Conservation (phyloP, 2,329 filamentous ascomycete species). For the Aurifilum marmelostoma region DNA sequence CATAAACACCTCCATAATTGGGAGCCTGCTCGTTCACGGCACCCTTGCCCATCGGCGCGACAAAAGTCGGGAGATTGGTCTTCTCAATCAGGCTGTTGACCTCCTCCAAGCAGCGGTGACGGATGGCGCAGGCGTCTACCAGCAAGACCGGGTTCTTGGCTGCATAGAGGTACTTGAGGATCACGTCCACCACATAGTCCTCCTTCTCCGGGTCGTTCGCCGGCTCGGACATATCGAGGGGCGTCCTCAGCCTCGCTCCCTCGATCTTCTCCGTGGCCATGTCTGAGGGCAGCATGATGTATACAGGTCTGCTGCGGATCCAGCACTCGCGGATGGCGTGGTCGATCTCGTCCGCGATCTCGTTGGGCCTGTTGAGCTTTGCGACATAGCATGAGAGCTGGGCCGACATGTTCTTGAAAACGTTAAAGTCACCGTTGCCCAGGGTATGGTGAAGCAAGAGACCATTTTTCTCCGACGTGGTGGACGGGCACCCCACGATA, state of each 20-base stretch:
- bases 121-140: conserved; percentile 81
- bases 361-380: conserved; percentile 69
- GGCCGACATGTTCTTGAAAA: conserved; percentile 78
- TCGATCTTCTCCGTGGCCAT: conserved; percentile 78
- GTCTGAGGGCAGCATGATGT: conserved; percentile 81
- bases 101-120: conserved; percentile 73
- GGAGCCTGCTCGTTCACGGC: conserved; percentile 75
- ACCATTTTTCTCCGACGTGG: conserved; percentile 50
- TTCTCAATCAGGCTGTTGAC: conserved; percentile 73
- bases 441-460: conserved; percentile 69
- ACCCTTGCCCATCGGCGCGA: conserved; percentile 90
- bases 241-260: conserved; percentile 69
- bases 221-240: conserved; percentile 68
- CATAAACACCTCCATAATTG: conserved; percentile 85
- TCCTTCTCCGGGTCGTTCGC: conserved; percentile 72
- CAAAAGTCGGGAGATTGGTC: conserved; percentile 77
- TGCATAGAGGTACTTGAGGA: conserved; percentile 71
- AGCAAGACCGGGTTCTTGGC: conserved; percentile 79
- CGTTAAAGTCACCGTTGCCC: conserved; percentile 78
- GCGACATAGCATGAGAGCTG: conserved; percentile 72
- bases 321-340: conserved; percentile 75
- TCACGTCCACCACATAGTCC: conserved; percentile 79
- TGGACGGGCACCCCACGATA: conserved; percentile 61
- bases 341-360: conserved; percentile 77
- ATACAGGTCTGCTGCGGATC: conserved; percentile 75